Conservation (phyloP, 140 eudicot genomes). For the Erigeron philadelphicus region DNA sequence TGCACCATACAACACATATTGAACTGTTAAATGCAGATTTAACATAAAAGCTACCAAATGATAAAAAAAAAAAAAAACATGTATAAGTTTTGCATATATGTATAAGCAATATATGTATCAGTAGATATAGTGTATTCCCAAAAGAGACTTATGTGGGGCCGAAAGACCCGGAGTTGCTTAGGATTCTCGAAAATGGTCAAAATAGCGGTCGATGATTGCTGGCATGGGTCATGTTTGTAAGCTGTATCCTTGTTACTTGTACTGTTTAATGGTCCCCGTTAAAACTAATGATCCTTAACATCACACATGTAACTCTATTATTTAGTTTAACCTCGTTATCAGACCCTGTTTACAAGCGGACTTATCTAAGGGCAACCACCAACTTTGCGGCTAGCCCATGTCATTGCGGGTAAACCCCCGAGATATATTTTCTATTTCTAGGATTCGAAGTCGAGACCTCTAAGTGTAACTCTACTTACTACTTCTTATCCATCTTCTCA, state of each 20-base stretch:
- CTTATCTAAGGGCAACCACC: too few species aligned
- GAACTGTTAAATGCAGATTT: slow-evolving; percentile 18
- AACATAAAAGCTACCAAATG: slow-evolving; percentile 10
- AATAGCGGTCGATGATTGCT: slow-evolving; percentile 9
- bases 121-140: slow-evolving; percentile 11
- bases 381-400: too few species aligned
- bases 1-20: slow-evolving; percentile 27
- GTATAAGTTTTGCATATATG: slow-evolving; percentile 3
- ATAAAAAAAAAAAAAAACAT: neutral
- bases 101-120: slow-evolving; percentile 18
- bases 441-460: too few species aligned
- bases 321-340: too few species aligned
- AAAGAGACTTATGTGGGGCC: slow-evolving; percentile 26
- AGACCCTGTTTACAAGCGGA: too few species aligned
- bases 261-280: slow-evolving; percentile 24
- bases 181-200: slow-evolving; percentile 29
- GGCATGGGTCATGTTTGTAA: slow-evolving; percentile 26
- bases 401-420: too few species aligned
- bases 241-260: slow-evolving; percentile 26
- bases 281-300: slow-evolving; percentile 23
- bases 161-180: slow-evolving; percentile 24
- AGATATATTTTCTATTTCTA: too few species aligned
- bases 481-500: too few species aligned
- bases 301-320: neutral
- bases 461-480: too few species aligned